Evolutionary conservation across 441 rosid genomes (phyloP).

Genomic region (Melastoma candidum): DNA sequence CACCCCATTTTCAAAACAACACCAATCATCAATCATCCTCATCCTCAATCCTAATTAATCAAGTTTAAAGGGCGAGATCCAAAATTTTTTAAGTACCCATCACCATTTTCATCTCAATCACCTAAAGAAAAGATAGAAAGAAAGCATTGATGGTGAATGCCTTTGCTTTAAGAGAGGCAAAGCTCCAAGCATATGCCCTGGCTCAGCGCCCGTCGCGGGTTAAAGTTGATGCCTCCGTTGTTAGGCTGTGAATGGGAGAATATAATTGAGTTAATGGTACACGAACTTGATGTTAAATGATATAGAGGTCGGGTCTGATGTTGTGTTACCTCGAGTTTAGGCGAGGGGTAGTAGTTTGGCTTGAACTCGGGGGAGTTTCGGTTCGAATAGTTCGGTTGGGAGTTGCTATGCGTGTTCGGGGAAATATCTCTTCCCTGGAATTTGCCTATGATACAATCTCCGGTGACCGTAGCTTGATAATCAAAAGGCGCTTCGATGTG

Average conservation of each 20-base stretch:
- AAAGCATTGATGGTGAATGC: too few relatives aligned
- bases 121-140: too few relatives aligned
- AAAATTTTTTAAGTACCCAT: not conserved
- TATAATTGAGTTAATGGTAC: too few relatives aligned
- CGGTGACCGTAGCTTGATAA: not conserved
- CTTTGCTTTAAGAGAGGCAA: conserved; percentile 1
- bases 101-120: not conserved
- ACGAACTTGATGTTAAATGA: too few relatives aligned
- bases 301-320: too few relatives aligned
- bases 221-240: not conserved
- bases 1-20: too few relatives aligned
- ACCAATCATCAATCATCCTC: too few relatives aligned
- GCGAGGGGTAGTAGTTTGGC: not conserved
- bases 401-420: not conserved
- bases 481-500: too few relatives aligned
- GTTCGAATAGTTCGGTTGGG: not conserved
- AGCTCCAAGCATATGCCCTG: conserved; percentile 5
- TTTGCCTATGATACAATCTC: not conserved
- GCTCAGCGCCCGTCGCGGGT: conserved; percentile 1
- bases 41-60: not conserved
- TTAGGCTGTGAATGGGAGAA: not conserved
- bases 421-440: too few relatives aligned
- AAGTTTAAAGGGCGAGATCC: not conserved
- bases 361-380: not conserved
- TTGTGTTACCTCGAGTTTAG: not conserved